Conservation (phyloP, 2,329 filamentous ascomycete species). For the Madurella fahalii region DNA sequence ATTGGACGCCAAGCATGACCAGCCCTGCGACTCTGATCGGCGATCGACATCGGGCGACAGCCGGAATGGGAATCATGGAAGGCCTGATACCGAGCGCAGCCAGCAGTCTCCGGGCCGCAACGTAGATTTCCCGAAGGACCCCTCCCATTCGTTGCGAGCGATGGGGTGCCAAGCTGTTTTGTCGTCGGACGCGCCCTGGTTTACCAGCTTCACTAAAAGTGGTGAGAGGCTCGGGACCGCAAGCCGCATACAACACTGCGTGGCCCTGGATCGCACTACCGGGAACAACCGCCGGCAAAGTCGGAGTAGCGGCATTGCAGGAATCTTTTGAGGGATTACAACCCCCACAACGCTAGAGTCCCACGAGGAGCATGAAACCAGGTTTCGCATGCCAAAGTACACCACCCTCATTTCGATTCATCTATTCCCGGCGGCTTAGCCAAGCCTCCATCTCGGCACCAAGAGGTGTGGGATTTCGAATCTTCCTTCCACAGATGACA, state of each 20-base stretch:
- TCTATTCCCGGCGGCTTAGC: slow-evolving; percentile 10
- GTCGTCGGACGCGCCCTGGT: neutral
- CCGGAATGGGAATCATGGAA: slow-evolving; percentile 21
- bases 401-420: slow-evolving; percentile 1
- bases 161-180: slow-evolving; percentile 13
- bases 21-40: neutral
- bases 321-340: neutral
- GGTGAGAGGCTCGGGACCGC: slow-evolving; percentile 13
- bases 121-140: neutral
- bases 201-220: neutral
- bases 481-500: slow-evolving; percentile 2
- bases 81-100: slow-evolving; percentile 13
- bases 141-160: slow-evolving; percentile 7
- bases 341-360: neutral
- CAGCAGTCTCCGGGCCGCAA: slow-evolving; percentile 4
- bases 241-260: slow-evolving; percentile 15
- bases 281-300: neutral
- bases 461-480: neutral
- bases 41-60: slow-evolving; percentile 8
- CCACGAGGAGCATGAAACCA: slow-evolving; percentile 3
- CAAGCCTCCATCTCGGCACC: neutral
- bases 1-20: too few species aligned
- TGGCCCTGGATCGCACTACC: neutral
- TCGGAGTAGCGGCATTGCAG: slow-evolving; percentile 2
- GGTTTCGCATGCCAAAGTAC: slow-evolving; percentile 1